phyloP scores from a whole-genome alignment of 164 flowering plant genomes.

The Vitis labrusca region DNA sequence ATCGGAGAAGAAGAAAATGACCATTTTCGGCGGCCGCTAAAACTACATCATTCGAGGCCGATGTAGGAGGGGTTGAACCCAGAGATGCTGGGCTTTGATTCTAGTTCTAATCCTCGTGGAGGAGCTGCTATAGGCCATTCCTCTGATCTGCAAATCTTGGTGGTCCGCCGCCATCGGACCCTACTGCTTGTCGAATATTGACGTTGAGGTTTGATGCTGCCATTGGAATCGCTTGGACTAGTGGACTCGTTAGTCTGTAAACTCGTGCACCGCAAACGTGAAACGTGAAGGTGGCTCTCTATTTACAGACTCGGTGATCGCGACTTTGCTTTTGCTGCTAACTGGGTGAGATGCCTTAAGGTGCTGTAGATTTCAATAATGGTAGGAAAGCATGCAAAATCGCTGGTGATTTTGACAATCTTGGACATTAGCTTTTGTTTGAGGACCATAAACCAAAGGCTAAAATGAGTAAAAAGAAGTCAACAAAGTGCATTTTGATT shows the following conservation, averaged over 20 bases:
- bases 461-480: background rate
- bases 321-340: constrained; percentile 25
- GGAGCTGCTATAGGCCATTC: constrained; percentile 15
- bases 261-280: constrained; percentile 24
- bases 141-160: constrained; percentile 30
- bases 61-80: constrained; percentile 24
- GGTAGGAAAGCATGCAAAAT: constrained; percentile 17
- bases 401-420: constrained; percentile 18
- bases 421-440: constrained; percentile 36
- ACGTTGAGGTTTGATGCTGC: constrained; percentile 29
- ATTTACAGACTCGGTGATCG: constrained; percentile 20
- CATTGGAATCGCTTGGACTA: background rate
- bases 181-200: constrained; percentile 32
- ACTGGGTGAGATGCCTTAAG: constrained; percentile 22
- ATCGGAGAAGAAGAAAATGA: background rate
- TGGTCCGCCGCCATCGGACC: constrained; percentile 21
- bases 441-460: constrained; percentile 24
- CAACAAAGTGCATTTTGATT: too few species aligned
- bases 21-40: background rate
- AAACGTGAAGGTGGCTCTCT: constrained; percentile 15
- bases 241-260: constrained; percentile 23
- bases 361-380: constrained; percentile 29
- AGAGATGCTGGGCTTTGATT: constrained; percentile 24
- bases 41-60: background rate
- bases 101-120: constrained; percentile 16